These are phyloP conservation scores for Cyberlindnera japonica DNA, from an alignment of 805 yeast species.

Conservation along the genomic window DNA sequence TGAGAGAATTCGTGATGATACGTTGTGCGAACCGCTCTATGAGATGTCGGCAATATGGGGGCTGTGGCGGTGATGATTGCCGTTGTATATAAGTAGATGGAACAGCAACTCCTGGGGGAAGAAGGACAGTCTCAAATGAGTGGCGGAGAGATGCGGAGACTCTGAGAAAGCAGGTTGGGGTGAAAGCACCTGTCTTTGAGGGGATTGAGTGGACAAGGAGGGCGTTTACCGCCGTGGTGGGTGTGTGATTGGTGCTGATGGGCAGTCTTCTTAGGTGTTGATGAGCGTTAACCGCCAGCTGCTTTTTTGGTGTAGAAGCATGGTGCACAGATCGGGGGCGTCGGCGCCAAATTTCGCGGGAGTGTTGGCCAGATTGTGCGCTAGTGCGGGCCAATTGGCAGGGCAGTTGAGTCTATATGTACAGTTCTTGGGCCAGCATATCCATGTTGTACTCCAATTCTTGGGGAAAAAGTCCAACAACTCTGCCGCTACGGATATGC, in stretches of 20 bases:
- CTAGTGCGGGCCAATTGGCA: no score
- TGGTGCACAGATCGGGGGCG: background rate
- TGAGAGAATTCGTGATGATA: no score
- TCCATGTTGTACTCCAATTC: no score
- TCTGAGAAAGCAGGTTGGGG: no score
- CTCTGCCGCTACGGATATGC: no score
- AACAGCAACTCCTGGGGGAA: constrained; percentile 4
- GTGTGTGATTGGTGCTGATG: background rate
- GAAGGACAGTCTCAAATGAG: background rate
- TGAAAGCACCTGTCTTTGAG: no score
- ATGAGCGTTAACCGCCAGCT: background rate
- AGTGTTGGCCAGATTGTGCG: no score
- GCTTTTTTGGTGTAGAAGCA: background rate
- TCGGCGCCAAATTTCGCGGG: background rate
- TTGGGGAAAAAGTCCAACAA: no score
- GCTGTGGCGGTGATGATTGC: background rate
- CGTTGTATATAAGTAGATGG: background rate
- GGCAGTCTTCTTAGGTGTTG: background rate
- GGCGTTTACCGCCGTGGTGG: background rate
- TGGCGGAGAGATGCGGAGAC: background rate
- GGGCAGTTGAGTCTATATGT: no score
- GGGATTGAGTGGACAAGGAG: background rate
- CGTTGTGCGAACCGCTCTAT: background rate
- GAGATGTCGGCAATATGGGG: background rate
- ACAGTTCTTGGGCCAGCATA: no score